Conservation (phyloP, 176 grass and related monocot genomes). For the Typha latifolia region DNA sequence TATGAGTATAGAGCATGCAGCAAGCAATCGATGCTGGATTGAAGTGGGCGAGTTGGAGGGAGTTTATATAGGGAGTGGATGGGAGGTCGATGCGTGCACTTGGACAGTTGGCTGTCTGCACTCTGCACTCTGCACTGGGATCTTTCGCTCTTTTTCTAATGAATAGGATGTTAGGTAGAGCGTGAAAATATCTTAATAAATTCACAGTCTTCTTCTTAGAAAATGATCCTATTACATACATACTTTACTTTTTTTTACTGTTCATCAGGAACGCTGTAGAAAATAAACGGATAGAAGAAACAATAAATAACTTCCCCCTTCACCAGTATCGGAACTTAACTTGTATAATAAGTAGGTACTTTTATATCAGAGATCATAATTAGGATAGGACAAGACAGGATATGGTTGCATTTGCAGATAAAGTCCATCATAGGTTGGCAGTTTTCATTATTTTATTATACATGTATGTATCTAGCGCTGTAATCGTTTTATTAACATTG, state of each 20-base stretch:
- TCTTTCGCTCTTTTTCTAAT: neutral
- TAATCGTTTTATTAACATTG: neutral
- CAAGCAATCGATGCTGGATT: neutral
- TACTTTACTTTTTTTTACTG: neutral
- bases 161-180: neutral
- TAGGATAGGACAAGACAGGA: neutral
- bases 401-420: neutral
- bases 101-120: neutral
- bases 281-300: neutral
- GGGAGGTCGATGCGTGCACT: conserved; percentile 9
- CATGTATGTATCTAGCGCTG: neutral
- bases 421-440: neutral
- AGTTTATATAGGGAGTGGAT: conserved; percentile 8
- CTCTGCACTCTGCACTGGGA: too few species aligned
- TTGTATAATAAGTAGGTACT: neutral
- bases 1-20: neutral
- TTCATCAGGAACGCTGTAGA: neutral
- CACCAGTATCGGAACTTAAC: neutral
- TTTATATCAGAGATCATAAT: neutral
- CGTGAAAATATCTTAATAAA: neutral
- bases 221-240: neutral
- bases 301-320: too few species aligned
- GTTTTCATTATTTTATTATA: neutral
- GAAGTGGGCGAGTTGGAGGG: neutral
- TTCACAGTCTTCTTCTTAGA: neutral